Evolutionary conservation across 2,329 filamentous ascomycete species (phyloP).

Genomic region (Penicillium sp.): DNA sequence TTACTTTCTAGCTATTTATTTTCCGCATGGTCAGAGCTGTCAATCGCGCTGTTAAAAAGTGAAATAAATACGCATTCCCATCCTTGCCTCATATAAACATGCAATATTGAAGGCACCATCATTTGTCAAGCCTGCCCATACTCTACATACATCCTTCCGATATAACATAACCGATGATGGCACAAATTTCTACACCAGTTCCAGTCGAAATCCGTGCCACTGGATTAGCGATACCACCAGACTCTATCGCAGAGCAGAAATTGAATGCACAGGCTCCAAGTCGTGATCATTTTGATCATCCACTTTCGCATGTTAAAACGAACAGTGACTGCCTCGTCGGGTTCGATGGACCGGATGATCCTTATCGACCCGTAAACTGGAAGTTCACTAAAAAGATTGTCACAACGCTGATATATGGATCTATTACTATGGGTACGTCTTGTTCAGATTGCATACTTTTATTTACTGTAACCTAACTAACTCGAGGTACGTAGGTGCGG

Average conservation of each 20-base stretch:
- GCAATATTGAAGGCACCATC: background rate
- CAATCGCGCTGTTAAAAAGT: too few relatives aligned
- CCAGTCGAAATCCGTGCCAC: background rate
- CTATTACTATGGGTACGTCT: constrained; percentile 50
- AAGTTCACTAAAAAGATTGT: constrained; percentile 58
- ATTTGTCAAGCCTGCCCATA: background rate
- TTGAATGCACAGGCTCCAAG: background rate
- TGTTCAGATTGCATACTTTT: constrained; percentile 35
- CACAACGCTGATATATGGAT: constrained; percentile 58
- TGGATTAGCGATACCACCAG: background rate
- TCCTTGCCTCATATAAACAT: too few relatives aligned
- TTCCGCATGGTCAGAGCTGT: too few relatives aligned
- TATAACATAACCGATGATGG: background rate
- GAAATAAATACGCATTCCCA: too few relatives aligned
- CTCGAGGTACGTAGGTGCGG: constrained; percentile 57
- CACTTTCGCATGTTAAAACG: background rate
- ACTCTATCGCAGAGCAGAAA: background rate
- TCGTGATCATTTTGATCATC: background rate
- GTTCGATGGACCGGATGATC: constrained; percentile 65
- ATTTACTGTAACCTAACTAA: constrained; percentile 39
- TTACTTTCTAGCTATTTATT: too few relatives aligned
- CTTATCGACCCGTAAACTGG: constrained; percentile 66
- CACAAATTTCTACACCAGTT: background rate
- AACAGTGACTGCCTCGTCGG: constrained; percentile 40
- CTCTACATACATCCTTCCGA: background rate